phyloP scores from a whole-genome alignment of 75 land plant species.

The Pseudotsuga menziesii region DNA sequence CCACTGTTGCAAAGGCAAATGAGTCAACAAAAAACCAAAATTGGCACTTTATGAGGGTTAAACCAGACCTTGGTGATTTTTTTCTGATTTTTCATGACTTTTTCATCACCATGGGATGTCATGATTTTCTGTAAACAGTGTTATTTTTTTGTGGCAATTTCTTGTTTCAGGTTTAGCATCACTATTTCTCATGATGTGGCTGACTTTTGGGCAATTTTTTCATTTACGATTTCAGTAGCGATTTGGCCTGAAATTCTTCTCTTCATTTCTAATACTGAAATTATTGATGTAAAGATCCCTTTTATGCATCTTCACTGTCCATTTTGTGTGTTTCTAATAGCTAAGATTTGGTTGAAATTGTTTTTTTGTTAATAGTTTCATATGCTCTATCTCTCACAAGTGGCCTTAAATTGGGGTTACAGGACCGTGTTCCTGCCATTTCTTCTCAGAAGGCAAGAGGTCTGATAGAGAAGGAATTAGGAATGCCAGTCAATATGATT shows the following conservation, averaged over 20 bases:
- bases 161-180: too few relatives aligned
- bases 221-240: not conserved
- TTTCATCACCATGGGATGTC: too few relatives aligned
- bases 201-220: too few relatives aligned
- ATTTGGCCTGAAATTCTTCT: not conserved
- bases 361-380: not conserved
- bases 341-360: not conserved
- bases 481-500: conserved; percentile 56
- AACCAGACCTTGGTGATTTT: too few relatives aligned
- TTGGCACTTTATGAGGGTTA: too few relatives aligned
- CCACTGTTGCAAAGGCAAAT: too few relatives aligned
- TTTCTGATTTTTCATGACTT: too few relatives aligned
- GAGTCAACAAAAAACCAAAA: too few relatives aligned
- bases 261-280: not conserved
- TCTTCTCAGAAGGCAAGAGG: conserved; percentile 70
- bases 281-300: not conserved
- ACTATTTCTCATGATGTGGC: too few relatives aligned
- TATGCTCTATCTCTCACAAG: not conserved
- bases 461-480: conserved; percentile 72
- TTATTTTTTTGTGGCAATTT: too few relatives aligned
- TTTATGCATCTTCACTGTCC: not conserved
- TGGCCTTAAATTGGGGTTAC: conserved; percentile 1
- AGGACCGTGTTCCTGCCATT: conserved; percentile 98
- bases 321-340: not conserved
- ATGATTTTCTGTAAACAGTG: too few relatives aligned